Evolutionary conservation across 768 basidiomycete species (phyloP).

Genomic region (Suillus clintonianus): DNA sequence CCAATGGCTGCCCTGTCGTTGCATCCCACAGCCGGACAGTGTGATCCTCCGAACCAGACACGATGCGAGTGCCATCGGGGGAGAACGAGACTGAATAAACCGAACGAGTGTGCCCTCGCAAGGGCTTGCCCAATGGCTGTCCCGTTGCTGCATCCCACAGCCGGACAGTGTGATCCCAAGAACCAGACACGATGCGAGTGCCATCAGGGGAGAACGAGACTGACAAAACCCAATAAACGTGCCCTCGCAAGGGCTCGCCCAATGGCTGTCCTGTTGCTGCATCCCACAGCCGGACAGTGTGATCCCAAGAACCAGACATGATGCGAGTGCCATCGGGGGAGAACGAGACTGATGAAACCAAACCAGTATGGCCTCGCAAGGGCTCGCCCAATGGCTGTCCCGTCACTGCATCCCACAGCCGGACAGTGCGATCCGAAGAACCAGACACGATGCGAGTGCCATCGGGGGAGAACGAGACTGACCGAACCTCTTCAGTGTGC

Average conservation of each 20-base stretch:
- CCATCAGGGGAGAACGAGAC: constrained; percentile 5
- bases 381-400: not conserved
- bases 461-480: constrained; percentile 16
- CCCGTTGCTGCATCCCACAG: too few relatives aligned
- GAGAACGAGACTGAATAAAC: too few relatives aligned
- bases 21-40: too few relatives aligned
- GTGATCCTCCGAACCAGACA: too few relatives aligned
- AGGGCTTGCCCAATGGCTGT: too few relatives aligned
- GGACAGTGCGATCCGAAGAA: not conserved
- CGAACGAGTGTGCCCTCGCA: too few relatives aligned
- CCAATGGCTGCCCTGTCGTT: constrained; percentile 17
- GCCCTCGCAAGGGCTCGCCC: not conserved
- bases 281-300: constrained; percentile 19
- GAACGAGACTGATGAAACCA: constrained; percentile 16
- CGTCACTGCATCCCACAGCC: constrained; percentile 11
- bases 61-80: too few relatives aligned
- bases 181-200: not conserved
- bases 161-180: too few relatives aligned
- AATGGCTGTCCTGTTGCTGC: not conserved
- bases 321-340: constrained; percentile 18
- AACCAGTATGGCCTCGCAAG: constrained; percentile 11
- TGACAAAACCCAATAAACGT: not conserved
- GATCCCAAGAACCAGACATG: constrained; percentile 18
- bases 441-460: constrained; percentile 13
- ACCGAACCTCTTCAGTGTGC: not conserved